Base-by-base conservation (phyloP, 441 rosid genomes). In the Mallotus repandus region DNA sequence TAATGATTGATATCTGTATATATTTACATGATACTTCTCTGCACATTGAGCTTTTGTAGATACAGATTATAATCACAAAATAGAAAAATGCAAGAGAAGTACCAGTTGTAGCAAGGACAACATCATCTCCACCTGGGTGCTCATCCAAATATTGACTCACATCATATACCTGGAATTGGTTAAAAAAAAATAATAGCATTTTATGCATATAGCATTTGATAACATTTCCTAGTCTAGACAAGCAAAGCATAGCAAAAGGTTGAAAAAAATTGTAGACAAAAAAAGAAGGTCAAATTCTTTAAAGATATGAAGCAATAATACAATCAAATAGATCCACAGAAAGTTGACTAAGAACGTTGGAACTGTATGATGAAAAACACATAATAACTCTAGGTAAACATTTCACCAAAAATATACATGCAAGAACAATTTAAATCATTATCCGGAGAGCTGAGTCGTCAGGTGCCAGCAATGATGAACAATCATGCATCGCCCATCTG, bases 101-200 rank as follows among this genome's bases (percentile, higher is more conserved):
- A 91, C 98, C 97, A 3, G 89, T 82, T 58, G 78, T 85, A 32
- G 82, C 93, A 67, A 95, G 86, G 76, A 95, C 81, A 55, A 92
- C 96, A 81, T 95, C 98, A 57, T 95, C 96, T 76, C 99, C 99
- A 16, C 99, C 99, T 0, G 98, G 99, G 76, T 92, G 99, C 55
- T 89, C 99, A 54, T 95, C 97, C 88, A 92, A 78, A 70, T 91
- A 92, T 4, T 92, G 79, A 75, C 85, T 82, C 72, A 95, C 90
- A 73, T 91, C 96, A 81, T 95, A 92, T 5, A 95, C 96, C 97
- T 92, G 83, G 15, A 9, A 75, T 62, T 12, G 45, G 53, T 22
- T 29, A 56, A 65, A 46, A 9, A n/a, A 49, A 32, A 21, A n/a
- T 12, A 35, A 12, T 9, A 13, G 52, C 32, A 63, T 56, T 41